Evolutionary conservation across 176 grass and related monocot species (phyloP).

Genomic region (Lolium rigidum): DNA sequence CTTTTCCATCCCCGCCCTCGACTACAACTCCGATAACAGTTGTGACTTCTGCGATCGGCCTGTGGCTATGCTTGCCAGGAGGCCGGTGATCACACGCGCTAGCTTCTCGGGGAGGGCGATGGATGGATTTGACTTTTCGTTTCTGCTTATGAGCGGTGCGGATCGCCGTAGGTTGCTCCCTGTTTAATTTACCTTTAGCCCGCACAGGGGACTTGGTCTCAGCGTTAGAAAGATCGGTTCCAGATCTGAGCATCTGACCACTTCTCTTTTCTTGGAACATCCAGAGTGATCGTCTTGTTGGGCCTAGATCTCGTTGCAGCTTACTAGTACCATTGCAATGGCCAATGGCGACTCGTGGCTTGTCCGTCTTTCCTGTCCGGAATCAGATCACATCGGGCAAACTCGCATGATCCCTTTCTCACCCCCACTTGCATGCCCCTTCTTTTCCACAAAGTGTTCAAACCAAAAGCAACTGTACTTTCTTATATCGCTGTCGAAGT

Average conservation of each 20-base stretch:
- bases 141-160: background rate
- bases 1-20: too few species aligned
- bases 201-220: background rate
- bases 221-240: background rate
- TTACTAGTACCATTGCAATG: background rate
- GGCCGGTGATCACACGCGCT: background rate
- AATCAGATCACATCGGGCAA: slow-evolving; percentile 31
- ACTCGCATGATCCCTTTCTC: slow-evolving; percentile 17
- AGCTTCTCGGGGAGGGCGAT: background rate
- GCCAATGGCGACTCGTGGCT: background rate
- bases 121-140: background rate
- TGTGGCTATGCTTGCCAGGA: background rate
- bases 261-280: background rate
- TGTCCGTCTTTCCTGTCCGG: background rate
- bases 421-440: background rate
- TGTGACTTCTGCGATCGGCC: too few species aligned
- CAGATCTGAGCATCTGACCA: background rate
- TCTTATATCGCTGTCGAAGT: background rate
- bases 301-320: background rate
- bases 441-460: background rate
- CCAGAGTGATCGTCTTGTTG: background rate
- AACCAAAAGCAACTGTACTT: slow-evolving; percentile 37
- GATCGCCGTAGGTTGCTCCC: background rate
- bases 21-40: too few species aligned
- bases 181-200: background rate